Evolutionary conservation across 2,329 filamentous ascomycete species (phyloP), one percentile per base, ranked within the genome.

Genomic region (Colletotrichum spinosum): DNA sequence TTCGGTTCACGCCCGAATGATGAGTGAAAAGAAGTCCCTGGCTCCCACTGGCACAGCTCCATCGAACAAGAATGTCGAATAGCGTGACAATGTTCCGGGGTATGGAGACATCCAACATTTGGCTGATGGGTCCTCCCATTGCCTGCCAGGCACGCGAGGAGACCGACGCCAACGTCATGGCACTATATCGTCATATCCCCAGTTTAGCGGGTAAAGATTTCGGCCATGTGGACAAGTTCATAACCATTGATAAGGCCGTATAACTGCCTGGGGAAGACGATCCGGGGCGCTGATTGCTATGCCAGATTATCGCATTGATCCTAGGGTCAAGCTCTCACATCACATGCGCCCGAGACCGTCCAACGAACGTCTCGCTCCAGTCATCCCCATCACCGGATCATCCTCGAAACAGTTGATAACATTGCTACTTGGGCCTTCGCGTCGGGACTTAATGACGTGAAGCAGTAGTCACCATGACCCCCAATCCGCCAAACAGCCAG

Each of bases 141-240:
- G 6, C 33, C 61, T 25, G 35, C 45, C 15, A 33, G 12, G 13
- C 7, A 25, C 5, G 15, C 34, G 56, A 13, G 42, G 34, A 5
- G 13, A 42, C 52, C 12, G 42, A 25, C 11, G 38, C 25, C 7
- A 53, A 48, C 10, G 37, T 48, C 35, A 57, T 66, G 48, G 58
- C 33, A 44, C 2, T 10, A 53, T 53, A 63, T 25, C 58, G 63
- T 62, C 63, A 63, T 66, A 39, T 15, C 41, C 53, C 63, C 52
- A 57, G 42, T 57, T 63, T 53, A 34, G 13, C 11, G 52, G 25
- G n/a, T 15, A 33, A 56, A 7, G 12, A 6, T 15, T 17, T 55
- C 9, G 11, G 17, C 8, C 33, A n/a, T 37, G 33, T 55, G 15
- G 45, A 37, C 13, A 34, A 42, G n/a, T 39, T n/a, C 7, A 3